Evolutionary conservation across 306 rosid genomes (phyloP).

Genomic region (Ammopiptanthus mongolicus): DNA sequence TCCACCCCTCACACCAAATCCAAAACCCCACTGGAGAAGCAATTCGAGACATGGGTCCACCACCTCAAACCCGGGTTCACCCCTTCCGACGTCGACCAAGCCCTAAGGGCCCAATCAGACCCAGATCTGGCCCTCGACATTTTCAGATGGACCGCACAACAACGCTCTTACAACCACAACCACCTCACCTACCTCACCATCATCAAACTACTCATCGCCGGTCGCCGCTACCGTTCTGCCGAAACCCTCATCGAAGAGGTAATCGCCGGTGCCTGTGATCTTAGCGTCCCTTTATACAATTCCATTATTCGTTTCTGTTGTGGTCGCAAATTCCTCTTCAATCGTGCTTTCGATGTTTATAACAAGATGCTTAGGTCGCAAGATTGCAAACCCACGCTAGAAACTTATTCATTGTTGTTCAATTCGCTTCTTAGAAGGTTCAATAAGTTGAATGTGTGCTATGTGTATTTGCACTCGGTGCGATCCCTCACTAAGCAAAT

Average conservation of each 20-base stretch:
- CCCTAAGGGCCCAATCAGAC: conserved; percentile 67
- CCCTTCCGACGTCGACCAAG: conserved; percentile 52
- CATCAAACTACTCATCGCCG: conserved; percentile 49
- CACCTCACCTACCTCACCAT: conserved; percentile 56
- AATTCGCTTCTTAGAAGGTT: conserved; percentile 70
- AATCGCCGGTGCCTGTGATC: conserved; percentile 77
- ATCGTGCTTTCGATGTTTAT: conserved; percentile 70
- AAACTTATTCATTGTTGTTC: conserved; percentile 60
- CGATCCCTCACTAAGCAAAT: conserved; percentile 67
- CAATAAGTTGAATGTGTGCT: conserved; percentile 56
- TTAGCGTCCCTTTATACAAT: conserved; percentile 63
- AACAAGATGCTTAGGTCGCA: conserved; percentile 65
- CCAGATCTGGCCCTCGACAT: conserved; percentile 90
- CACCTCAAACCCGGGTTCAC: conserved; percentile 81
- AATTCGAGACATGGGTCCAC: conserved; percentile 82
- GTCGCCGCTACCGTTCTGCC: conserved; percentile 51
- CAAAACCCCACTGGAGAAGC: conserved; percentile 71
- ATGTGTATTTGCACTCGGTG: conserved; percentile 66
- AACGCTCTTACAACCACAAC: conserved; percentile 72
- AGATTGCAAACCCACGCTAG: conserved; percentile 64
- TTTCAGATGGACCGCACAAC: conserved; percentile 93
- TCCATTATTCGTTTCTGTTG: conserved; percentile 70
- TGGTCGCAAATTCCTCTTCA: conserved; percentile 52
- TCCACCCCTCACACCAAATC: conserved; percentile 6
- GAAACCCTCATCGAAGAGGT: conserved; percentile 87